phyloP scores from a whole-genome alignment of 1,284 basidiomycete genomes.

The Trichosporon ovoides region DNA sequence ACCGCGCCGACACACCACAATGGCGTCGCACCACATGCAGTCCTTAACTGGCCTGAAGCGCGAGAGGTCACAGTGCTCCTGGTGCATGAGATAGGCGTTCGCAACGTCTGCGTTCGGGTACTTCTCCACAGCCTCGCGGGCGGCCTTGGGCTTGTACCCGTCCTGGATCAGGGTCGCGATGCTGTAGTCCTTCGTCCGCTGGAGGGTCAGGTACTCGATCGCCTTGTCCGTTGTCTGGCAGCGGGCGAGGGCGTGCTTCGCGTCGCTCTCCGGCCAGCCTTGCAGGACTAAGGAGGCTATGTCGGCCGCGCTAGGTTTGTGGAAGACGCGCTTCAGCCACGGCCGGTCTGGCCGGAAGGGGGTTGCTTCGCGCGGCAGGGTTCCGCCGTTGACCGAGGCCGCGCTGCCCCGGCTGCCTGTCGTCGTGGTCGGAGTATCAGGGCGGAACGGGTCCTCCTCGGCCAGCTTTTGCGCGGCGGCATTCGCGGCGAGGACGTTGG shows the following conservation, averaged over 20 bases:
- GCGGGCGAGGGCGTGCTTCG: neutral
- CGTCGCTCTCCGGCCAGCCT: neutral
- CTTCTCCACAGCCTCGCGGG: neutral
- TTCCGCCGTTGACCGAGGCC: neutral
- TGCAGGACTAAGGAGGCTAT: neutral
- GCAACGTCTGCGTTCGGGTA: neutral
- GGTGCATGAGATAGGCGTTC: neutral
- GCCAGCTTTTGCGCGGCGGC: too few relatives aligned
- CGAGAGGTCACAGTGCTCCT: neutral
- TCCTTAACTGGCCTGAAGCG: constrained; percentile 2
- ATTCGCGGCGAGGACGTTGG: too few relatives aligned
- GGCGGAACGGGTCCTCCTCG: too few relatives aligned
- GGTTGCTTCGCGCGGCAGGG: neutral
- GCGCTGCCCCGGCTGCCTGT: too few relatives aligned
- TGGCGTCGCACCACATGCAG: constrained; percentile 2
- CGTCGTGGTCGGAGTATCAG: too few relatives aligned
- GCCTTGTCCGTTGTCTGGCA: neutral
- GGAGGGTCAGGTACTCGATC: neutral
- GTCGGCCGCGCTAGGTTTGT: neutral
- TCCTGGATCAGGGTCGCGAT: neutral
- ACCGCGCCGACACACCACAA: neutral
- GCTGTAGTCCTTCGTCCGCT: neutral
- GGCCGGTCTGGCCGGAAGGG: constrained; percentile 3
- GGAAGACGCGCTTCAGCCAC: constrained; percentile 3
- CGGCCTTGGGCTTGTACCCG: neutral